A percentile compares a stretch with the other conserved stretches of the same genome.
Evolutionary conservation across 345 rosid genomes (phyloP).

Genomic region (Eucalyptus erythrocorys): DNA sequence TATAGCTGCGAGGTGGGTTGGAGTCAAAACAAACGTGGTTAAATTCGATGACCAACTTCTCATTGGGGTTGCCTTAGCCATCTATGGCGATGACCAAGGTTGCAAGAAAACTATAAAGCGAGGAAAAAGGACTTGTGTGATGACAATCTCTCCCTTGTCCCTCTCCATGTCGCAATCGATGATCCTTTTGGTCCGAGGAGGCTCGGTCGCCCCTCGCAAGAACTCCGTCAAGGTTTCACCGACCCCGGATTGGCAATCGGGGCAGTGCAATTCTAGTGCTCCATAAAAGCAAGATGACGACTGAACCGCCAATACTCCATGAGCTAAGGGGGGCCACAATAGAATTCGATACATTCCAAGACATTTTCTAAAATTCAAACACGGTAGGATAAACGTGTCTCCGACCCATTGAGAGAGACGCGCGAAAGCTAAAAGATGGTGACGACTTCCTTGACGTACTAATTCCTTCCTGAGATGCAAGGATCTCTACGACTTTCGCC

Average conservation of each 20-base stretch:
- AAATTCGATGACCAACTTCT: background rate
- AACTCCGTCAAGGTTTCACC: background rate
- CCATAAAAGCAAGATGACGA: background rate
- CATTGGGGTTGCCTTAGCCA: background rate
- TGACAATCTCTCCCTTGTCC: background rate
- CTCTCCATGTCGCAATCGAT: background rate
- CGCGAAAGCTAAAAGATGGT: fast-evolving
- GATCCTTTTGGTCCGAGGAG: background rate
- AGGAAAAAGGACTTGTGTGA: background rate
- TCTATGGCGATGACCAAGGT: background rate
- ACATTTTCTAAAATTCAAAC: background rate
- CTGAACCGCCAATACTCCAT: fast-evolving
- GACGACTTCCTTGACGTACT: fast-evolving
- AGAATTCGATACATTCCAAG: background rate
- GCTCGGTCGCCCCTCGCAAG: background rate
- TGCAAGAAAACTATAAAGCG: background rate
- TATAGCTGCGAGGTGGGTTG: background rate
- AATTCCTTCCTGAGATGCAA: background rate
- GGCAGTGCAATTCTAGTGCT: background rate
- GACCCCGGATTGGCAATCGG: background rate
- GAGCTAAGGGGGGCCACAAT: background rate
- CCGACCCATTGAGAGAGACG: fast-evolving
- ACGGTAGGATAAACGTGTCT: fast-evolving
- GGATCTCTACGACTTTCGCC: background rate
- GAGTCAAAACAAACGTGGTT: background rate